Percentiles rank a stretch among this genome's conserved stretches.
These are phyloP conservation scores for Diplocarpon rosae DNA, from an alignment of 2,329 filamentous ascomycete genomes.

Conservation along the genomic window DNA sequence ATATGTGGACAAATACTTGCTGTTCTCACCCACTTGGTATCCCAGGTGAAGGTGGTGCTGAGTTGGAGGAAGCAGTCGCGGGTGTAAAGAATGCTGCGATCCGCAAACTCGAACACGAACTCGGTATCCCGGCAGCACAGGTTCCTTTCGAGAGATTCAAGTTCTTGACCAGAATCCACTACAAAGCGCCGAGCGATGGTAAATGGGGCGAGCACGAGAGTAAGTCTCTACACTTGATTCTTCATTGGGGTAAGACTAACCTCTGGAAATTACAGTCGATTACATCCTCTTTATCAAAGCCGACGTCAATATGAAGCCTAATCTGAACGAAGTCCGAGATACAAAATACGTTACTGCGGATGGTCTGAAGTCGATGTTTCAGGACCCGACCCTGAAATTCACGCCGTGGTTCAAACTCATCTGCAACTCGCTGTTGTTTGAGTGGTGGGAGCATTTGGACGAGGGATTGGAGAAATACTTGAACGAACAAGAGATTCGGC, in stretches of 20 bases:
- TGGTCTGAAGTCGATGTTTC: slow-evolving; percentile 75
- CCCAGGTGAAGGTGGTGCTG: slow-evolving; percentile 79
- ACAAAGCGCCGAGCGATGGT: slow-evolving; percentile 91
- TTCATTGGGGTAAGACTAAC: slow-evolving; percentile 4
- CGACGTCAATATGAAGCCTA: slow-evolving; percentile 72
- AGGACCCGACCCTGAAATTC: slow-evolving; percentile 70
- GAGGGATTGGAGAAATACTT: slow-evolving; percentile 72
- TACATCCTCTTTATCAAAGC: slow-evolving; percentile 98
- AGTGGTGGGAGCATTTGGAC: slow-evolving; percentile 90
- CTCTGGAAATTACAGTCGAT: slow-evolving; percentile 51
- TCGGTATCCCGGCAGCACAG: slow-evolving; percentile 81
- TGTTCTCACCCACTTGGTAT: slow-evolving; percentile 94
- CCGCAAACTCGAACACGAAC: slow-evolving; percentile 87
- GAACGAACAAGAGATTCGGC: slow-evolving; percentile 76
- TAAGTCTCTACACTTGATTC: slow-evolving; percentile 36
- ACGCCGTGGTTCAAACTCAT: slow-evolving; percentile 99
- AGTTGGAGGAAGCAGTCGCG: slow-evolving; percentile 65
- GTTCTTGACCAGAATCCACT: slow-evolving; percentile 95
- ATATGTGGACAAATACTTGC: slow-evolving; percentile 99
- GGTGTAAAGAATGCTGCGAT: slow-evolving; percentile 88
- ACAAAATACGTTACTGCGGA: slow-evolving; percentile 75
- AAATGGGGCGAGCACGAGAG: slow-evolving; percentile 99
- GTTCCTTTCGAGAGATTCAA: slow-evolving; percentile 86
- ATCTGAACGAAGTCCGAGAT: slow-evolving; percentile 80
- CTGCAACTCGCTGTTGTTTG: slow-evolving; percentile 92